These are phyloP conservation scores for Fagopyrum tataricum DNA, from an alignment of 148 eudicot genomes.

Conservation along the genomic window DNA sequence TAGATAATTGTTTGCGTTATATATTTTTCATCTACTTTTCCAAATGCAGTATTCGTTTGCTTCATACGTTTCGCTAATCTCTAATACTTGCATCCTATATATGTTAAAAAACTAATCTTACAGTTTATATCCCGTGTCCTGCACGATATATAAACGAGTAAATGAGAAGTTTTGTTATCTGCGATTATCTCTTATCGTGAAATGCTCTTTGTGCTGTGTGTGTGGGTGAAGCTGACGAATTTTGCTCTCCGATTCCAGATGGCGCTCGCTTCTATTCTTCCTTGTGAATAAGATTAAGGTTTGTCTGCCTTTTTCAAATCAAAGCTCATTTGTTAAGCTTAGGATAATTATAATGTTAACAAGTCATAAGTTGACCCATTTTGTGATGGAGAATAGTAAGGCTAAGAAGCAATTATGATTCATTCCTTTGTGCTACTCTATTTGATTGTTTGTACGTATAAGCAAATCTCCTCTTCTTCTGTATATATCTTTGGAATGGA, in stretches of 20 bases:
- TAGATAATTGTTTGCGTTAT: no score
- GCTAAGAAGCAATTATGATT: neutral
- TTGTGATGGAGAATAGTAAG: neutral
- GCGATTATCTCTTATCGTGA: neutral
- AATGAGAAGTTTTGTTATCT: neutral
- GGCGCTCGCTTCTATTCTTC: neutral
- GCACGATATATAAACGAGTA: no score
- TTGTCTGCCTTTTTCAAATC: neutral
- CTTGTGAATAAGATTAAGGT: neutral
- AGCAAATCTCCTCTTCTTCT: no score
- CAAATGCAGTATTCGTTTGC: no score
- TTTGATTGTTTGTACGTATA: neutral
- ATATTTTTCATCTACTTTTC: no score
- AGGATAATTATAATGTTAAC: neutral
- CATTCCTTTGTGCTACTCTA: neutral
- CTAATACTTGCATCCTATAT: no score
- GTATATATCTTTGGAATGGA: no score
- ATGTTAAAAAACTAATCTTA: no score
- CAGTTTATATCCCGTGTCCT: no score
- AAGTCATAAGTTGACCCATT: neutral
- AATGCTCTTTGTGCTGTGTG: neutral
- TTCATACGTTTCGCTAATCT: no score
- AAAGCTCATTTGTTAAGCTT: neutral
- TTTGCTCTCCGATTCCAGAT: neutral
- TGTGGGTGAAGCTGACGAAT: neutral